Evolutionary conservation across 495 filamentous ascomycete genomes (phyloP), one percentile per base, ranked within the genome.

Genomic region (Xylaria curta): DNA sequence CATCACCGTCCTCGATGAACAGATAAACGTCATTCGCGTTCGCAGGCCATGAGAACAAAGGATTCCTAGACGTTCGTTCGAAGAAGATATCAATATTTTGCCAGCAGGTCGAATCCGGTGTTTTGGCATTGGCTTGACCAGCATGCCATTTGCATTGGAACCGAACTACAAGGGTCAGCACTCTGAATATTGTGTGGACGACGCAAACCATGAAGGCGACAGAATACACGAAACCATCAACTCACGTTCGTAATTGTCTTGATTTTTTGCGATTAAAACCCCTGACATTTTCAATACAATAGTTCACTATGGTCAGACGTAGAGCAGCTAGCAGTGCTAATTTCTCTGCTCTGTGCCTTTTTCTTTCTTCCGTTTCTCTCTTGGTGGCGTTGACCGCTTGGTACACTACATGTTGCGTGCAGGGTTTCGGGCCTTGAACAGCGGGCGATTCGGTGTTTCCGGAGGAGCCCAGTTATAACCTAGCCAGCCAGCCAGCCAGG

Each of bases 231-330:
- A 51, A 51, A 51, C 21, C 47, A 4, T 51, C 47, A 19, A 51
- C 47, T 51, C 47, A 51, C 47, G 47, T 51, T 51, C 47, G 47
- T 51, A n/a, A 51, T 51, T 51, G 47, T 51, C 47, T 24, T 51
- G 47, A 24, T 51, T n/a, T 51, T 24, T 51, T 9, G 47, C 47
- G 19, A 51, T 24, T 21, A 51, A 51, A 51, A 51, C 19, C 47
- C 47, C 47, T 10, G 47, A 51, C 47, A 51, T 51, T 51, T 51
- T 51, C 47, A 24, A 51, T 51, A 9, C n/a, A 21, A 24, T 24
- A 51, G 19, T 24, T 51, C 47, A 51, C 47, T 51, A 8, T 51
- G 7, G n/a, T 51, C n/a, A 10, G 12, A 49, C 19, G 6, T 21
- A 49, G 47, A n/a, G n/a, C 47, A 21, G 47, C n/a, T 51, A 51